Evolutionary conservation across 2,329 filamentous ascomycete species (phyloP), one percentile per base, ranked within the genome.

Genomic region (Lachnellula occidentalis): DNA sequence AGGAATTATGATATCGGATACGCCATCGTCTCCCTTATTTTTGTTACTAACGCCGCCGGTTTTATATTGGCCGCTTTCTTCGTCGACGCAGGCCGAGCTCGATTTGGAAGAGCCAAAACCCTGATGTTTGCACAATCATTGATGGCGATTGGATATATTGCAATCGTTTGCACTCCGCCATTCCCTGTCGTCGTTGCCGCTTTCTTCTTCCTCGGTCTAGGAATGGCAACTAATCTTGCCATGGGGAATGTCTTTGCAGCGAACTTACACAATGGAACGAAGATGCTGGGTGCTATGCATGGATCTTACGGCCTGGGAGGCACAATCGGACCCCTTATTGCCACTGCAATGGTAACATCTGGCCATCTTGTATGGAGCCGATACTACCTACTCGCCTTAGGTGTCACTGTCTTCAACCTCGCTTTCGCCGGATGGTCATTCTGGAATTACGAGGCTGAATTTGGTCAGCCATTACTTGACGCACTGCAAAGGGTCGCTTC

Each of bases 21-120:
- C 68, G 86, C 84, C 2, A 72, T 90, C 8, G 87, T 94, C 2
- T 92, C 90, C 2, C 74, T 92, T 37, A 88, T 95, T 65, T 95
- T 94, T 73, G 80, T 94, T 31, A 81, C 85, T 45, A 88, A 88
- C 62, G 88, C 90, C 0, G 60, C 86, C 4, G 90, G 90, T 15
- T 95, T 90, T 72, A 84, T 95, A 65, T 69, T 78, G 12, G 86
- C 87, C 1, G 89, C 89, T 1, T 80, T 85, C 37, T 76, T 86
- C 58, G 64, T 86, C n/a, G 85, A 91, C 64, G 70, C 73, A 1
- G 73, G 91, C 4, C 78, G 85, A 51, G 71, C 73, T 5, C 78
- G 78, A 19, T 70, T 91, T 2, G 88, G 90, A 7, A 79, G 86
- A 47, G 82, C 83, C 4, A 82, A 77, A 61, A 78, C 82, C 1